Conservation (phyloP, 2,329 filamentous ascomycete genomes). For the Claviceps pazoutovae region DNA sequence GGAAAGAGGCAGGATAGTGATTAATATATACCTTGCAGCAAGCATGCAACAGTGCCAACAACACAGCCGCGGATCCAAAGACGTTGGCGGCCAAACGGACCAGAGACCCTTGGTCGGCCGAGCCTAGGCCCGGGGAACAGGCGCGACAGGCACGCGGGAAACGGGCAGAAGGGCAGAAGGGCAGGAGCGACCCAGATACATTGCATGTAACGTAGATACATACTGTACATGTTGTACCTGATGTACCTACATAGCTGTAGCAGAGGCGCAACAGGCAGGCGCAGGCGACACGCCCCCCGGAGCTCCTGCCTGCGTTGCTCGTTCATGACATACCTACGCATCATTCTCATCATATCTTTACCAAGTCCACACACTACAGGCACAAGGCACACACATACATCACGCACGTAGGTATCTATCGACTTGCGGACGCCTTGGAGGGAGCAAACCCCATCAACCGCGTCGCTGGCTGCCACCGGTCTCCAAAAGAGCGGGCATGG, state of each 20-base stretch:
- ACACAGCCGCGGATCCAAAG: neutral
- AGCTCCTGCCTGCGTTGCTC: slow-evolving; percentile 2
- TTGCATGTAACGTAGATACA: neutral
- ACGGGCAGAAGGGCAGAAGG: too few relatives aligned
- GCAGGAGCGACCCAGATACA: neutral
- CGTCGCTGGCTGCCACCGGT: slow-evolving; percentile 1
- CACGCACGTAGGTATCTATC: too few relatives aligned
- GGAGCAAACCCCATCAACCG: neutral
- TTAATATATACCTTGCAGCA: neutral
- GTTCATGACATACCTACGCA: neutral
- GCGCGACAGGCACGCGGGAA: too few relatives aligned
- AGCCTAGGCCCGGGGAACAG: neutral
- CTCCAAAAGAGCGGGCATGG: slow-evolving; percentile 2
- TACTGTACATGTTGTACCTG: too few relatives aligned
- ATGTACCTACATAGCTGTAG: too few relatives aligned
- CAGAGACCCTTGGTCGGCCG: neutral
- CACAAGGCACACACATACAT: neutral
- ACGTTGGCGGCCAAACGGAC: neutral
- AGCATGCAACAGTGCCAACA: neutral
- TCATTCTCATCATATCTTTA: neutral
- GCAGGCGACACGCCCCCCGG: neutral
- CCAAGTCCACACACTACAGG: neutral
- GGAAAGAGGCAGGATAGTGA: slow-evolving; percentile 3
- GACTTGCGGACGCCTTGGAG: neutral
- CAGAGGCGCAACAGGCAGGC: neutral